Evolutionary conservation across 305 asterid species (phyloP).

Genomic region (Withania somnifera): DNA sequence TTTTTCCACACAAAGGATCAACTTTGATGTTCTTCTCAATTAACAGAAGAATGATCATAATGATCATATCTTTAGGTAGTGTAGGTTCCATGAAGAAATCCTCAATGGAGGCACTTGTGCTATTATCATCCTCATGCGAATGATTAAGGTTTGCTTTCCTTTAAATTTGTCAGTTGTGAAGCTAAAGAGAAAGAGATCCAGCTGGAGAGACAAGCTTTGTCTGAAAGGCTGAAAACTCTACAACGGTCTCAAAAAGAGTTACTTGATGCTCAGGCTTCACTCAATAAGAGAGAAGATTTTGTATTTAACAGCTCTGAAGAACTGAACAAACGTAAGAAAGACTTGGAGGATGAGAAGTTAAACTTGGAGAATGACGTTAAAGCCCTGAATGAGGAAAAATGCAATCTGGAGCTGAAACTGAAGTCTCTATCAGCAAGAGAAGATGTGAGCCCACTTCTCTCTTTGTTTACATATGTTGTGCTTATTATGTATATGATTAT

Average conservation of each 20-base stretch:
- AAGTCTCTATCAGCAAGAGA: conserved; percentile 62
- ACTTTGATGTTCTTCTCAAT: neutral
- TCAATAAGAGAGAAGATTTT: conserved; percentile 79
- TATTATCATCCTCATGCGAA: neutral
- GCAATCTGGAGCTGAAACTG: conserved; percentile 38
- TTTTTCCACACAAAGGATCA: neutral
- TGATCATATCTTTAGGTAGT: neutral
- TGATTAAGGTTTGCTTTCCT: conserved; percentile 9
- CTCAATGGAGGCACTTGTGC: neutral
- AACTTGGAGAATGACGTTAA: conserved; percentile 46
- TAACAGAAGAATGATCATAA: neutral
- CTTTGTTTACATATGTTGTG: neutral
- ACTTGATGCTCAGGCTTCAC: conserved; percentile 70
- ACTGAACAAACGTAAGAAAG: conserved; percentile 50
- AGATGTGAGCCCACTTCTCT: conserved; percentile 36
- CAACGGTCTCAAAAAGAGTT: conserved; percentile 73
- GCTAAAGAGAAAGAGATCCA: conserved; percentile 71
- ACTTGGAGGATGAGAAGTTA: conserved; percentile 42
- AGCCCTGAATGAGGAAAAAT: conserved; percentile 44
- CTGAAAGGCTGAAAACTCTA: conserved; percentile 63
- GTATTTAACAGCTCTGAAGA: conserved; percentile 57
- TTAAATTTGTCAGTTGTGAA: conserved; percentile 45
- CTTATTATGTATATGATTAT: neutral
- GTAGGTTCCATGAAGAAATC: neutral
- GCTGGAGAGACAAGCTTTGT: conserved; percentile 61